Evolutionary conservation across 106 monocot species (phyloP).

Genomic region (Acorus gramineus): DNA sequence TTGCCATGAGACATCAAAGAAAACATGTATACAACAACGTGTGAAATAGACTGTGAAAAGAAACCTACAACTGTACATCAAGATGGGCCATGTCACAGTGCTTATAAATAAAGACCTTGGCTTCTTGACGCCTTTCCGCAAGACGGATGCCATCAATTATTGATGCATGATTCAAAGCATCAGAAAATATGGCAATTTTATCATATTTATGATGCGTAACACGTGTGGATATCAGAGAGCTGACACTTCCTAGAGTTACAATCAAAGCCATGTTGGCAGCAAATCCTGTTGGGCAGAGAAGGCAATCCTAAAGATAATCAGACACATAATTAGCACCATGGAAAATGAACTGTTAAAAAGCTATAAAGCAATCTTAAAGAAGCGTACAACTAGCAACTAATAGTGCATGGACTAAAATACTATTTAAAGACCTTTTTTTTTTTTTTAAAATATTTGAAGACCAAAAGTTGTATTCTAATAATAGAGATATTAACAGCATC

Average conservation of each 20-base stretch:
- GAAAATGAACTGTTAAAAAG: not conserved
- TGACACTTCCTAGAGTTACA: conserved; percentile 71
- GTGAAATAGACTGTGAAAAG: not conserved
- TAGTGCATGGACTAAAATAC: too few relatives aligned
- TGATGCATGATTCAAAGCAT: conserved; percentile 95
- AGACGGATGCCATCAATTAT: conserved; percentile 87
- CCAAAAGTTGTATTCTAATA: too few relatives aligned
- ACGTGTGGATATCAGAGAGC: conserved; percentile 37
- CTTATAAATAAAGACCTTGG: conserved; percentile 58
- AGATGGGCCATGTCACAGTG: conserved; percentile 82
- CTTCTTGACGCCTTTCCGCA: conserved; percentile 42
- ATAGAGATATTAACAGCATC: too few relatives aligned
- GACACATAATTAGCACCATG: not conserved
- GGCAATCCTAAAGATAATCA: conserved; percentile 44
- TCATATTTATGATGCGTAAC: conserved; percentile 42
- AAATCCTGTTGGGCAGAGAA: conserved; percentile 77
- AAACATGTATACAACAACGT: conserved; percentile 1
- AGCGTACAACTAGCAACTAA: not conserved
- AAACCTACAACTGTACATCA: conserved; percentile 59
- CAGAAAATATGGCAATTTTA: conserved; percentile 82
- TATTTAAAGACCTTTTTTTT: too few relatives aligned
- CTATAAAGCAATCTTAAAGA: not conserved
- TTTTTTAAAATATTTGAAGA: too few relatives aligned
- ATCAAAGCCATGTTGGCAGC: conserved; percentile 89
- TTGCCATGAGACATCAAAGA: not conserved